phyloP scores from a whole-genome alignment of 2,329 filamentous ascomycete genomes.

The Penicillium rolfsii region DNA sequence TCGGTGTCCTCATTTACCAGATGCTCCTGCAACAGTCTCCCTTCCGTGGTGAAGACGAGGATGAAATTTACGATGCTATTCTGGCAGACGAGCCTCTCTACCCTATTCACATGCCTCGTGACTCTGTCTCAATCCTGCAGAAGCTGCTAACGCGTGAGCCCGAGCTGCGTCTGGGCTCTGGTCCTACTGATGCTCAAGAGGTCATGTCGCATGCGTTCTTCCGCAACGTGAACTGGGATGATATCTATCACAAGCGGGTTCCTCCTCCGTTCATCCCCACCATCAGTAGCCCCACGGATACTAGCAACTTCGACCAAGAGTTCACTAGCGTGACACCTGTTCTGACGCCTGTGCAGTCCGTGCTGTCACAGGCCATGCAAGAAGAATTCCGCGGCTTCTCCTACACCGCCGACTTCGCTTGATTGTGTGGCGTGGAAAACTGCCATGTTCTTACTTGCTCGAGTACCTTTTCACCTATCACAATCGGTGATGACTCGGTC shows the following conservation, averaged over 20 bases:
- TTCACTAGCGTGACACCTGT: slow-evolving; percentile 98
- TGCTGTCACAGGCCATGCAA: slow-evolving; percentile 97
- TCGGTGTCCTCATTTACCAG: slow-evolving; percentile 97
- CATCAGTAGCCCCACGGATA: slow-evolving; percentile 92
- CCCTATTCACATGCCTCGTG: slow-evolving; percentile 97
- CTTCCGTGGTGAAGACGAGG: slow-evolving; percentile 97
- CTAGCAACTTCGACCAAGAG: slow-evolving; percentile 99
- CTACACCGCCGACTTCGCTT: slow-evolving; percentile 90
- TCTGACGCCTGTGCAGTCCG: slow-evolving; percentile 93
- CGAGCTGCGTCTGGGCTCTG: slow-evolving; percentile 87
- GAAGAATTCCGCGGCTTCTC: slow-evolving; percentile 99
- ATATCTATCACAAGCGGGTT: slow-evolving; percentile 94
- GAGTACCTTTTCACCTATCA: slow-evolving; percentile 15
- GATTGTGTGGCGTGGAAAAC: slow-evolving; percentile 30
- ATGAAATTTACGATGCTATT: slow-evolving; percentile 99
- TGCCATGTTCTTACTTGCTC: slow-evolving; percentile 20
- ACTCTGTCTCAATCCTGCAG: slow-evolving; percentile 95
- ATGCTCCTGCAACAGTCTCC: slow-evolving; percentile 99
- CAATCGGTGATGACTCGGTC: slow-evolving; percentile 12
- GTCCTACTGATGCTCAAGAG: slow-evolving; percentile 95
- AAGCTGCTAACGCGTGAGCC: slow-evolving; percentile 96
- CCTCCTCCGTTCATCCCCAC: slow-evolving; percentile 85
- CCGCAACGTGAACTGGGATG: slow-evolving; percentile 96
- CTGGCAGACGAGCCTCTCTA: slow-evolving; percentile 96
- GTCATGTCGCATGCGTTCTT: slow-evolving; percentile 99